Conservation (phyloP, 208 protist genomes). For the Angomonas deanei region DNA sequence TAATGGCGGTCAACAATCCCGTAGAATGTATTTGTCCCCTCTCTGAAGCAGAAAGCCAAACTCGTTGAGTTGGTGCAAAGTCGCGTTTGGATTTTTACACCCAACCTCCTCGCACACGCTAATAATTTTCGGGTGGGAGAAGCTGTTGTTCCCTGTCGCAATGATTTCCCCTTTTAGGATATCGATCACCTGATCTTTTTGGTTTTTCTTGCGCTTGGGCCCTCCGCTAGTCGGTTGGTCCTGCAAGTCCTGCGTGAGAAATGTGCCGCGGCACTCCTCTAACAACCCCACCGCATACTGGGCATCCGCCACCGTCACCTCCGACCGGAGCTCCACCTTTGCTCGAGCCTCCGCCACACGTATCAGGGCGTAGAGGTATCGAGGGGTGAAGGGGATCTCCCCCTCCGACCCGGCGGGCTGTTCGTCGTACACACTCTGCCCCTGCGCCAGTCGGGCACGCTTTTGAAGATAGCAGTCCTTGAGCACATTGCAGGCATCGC, state of each 20-base stretch:
- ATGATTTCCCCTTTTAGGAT: constrained; percentile 60
- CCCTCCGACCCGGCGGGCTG: background rate
- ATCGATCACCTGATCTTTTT: constrained; percentile 58
- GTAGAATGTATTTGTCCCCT: constrained; percentile 57
- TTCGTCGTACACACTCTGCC: constrained; percentile 1
- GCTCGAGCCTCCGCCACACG: constrained; percentile 90
- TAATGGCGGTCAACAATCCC: constrained; percentile 38
- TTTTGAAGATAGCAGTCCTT: constrained; percentile 59
- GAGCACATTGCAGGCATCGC: constrained; percentile 55
- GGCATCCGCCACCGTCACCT: constrained; percentile 90
- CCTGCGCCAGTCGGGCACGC: constrained; percentile 25
- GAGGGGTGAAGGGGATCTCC: constrained; percentile 80
- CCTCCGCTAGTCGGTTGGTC: background rate
- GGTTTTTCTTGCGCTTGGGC: constrained; percentile 22
- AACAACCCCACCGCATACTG: constrained; percentile 88
- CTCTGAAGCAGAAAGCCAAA: constrained; percentile 66
- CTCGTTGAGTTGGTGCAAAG: constrained; percentile 82
- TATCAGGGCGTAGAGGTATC: constrained; percentile 95
- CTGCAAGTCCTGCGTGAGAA: constrained; percentile 14
- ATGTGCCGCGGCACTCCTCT: constrained; percentile 54
- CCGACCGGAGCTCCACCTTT: constrained; percentile 86
- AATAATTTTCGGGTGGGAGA: constrained; percentile 51
- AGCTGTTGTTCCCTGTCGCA: constrained; percentile 33
- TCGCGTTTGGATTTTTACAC: constrained; percentile 57
- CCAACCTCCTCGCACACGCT: constrained; percentile 64